These are phyloP conservation scores for Cytospora chrysosperma DNA, from an alignment of 2,329 filamentous ascomycete species.

Conservation along the genomic window DNA sequence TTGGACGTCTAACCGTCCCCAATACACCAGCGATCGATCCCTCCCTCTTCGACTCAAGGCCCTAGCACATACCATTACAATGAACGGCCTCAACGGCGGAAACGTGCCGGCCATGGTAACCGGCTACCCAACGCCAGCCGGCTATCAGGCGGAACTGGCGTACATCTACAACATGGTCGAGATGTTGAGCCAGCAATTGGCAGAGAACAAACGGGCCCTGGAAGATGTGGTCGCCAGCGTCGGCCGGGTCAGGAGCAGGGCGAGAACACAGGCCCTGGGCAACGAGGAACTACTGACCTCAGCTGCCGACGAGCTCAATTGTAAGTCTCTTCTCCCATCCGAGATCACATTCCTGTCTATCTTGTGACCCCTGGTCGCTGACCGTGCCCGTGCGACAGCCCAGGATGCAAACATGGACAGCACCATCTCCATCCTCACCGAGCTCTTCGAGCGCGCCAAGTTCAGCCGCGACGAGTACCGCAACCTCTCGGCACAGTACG, in stretches of 20 bases:
- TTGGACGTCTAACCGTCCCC: not conserved
- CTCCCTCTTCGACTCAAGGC: not conserved
- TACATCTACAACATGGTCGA: conserved; percentile 69
- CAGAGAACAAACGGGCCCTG: conserved; percentile 60
- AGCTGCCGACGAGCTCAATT: conserved; percentile 56
- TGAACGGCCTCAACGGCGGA: conserved; percentile 52
- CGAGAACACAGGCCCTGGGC: conserved; percentile 49
- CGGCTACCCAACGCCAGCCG: conserved; percentile 60
- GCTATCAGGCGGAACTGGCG: conserved; percentile 66
- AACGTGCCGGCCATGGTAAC: conserved; percentile 44
- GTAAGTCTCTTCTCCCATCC: conserved; percentile 38
- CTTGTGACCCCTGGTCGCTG: not conserved
- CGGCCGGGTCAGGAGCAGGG: conserved; percentile 59
- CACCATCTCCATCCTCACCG: conserved; percentile 59
- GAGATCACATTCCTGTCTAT: not conserved
- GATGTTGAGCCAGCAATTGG: conserved; percentile 61
- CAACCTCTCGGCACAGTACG: conserved; percentile 57
- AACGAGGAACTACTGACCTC: conserved; percentile 60
- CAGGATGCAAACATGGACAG: conserved; percentile 61
- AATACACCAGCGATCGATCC: not conserved
- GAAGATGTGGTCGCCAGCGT: conserved; percentile 64
- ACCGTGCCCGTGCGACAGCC: conserved; percentile 37
- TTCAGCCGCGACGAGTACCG: conserved; percentile 61
- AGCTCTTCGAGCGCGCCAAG: conserved; percentile 62
- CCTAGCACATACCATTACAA: conserved; percentile 26